Base-by-base conservation (phyloP, 495 filamentous ascomycete genomes). In the Lophiotrema nucula region DNA sequence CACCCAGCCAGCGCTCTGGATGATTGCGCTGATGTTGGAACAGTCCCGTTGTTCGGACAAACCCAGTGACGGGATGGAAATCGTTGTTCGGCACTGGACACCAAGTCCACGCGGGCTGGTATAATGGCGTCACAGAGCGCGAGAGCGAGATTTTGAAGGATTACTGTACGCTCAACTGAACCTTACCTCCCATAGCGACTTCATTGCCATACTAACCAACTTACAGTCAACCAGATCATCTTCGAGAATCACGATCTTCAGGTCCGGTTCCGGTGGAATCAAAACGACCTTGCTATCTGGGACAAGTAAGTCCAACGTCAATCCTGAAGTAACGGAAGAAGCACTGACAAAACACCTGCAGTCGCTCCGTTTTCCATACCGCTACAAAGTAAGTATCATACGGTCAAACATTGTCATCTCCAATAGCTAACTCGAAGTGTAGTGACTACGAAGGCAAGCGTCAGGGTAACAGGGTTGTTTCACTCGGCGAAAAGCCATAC, bases 51-150 rank as follows among this genome's bases (percentile, higher is more conserved):
- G 73, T 90, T 23, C 83, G 88, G 12, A 90, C 87, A 21, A 89
- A 91, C 68, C 87, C 88, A 0, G 83, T 88, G 0, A 88, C 86
- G 1, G 87, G 87, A 0, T 89, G 87, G 85, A 87, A 86, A 66
- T 78, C 73, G 3, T 73, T 90, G 6, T 89, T 83, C 60, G 83
- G 79, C 2, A 77, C 84, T 16, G 82, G 82, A 42, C 77, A 75
- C 10, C 83, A 87, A 70, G 75, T 82, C 3, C 69, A 79, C 58
- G 67, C 75, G 16, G 46, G 46, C 10, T 48, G 46, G 46, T 83
- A 89, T 69, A 79, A 88, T 67, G 86, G 79, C 11, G 64, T 90
- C 23, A 75, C 77, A 0, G 77, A 81, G 16, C 71, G 77, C 16
- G 88, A 90, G 74, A 81, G 77, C 46, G 67, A 75, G 18, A 62